Conservation (phyloP, 768 basidiomycete species). For the Artomyces pyxidatus region DNA sequence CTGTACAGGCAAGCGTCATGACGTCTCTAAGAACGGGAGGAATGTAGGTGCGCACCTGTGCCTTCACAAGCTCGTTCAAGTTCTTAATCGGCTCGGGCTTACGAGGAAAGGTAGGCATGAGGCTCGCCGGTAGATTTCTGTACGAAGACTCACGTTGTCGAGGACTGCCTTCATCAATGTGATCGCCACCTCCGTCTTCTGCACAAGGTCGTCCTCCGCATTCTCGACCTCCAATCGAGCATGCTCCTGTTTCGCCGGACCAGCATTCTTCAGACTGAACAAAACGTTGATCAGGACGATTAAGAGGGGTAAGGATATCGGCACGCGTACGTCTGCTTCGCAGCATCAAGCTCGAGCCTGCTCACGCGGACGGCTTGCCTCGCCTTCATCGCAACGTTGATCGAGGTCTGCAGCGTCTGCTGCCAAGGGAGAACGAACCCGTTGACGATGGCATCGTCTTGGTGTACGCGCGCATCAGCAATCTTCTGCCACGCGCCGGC, state of each 20-base stretch:
- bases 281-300: conserved; percentile 1
- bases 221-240: conserved; percentile 89
- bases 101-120: neutral
- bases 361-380: conserved; percentile 73
- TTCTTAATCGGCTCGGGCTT: conserved; percentile 96
- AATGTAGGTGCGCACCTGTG: conserved; percentile 46
- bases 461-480: conserved; percentile 67
- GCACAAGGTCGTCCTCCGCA: conserved; percentile 92
- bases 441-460: conserved; percentile 62
- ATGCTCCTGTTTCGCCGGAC: conserved; percentile 78
- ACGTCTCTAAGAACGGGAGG: neutral
- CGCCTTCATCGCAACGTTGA: conserved; percentile 90
- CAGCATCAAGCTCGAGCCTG: conserved; percentile 83
- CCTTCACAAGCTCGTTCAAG: conserved; percentile 84
- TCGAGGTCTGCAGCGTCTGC: conserved; percentile 72
- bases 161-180: conserved; percentile 97
- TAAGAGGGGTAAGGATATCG: neutral
- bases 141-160: conserved; percentile 67
- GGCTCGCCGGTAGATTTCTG: neutral
- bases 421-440: conserved; percentile 81
- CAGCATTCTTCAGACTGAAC: conserved; percentile 68
- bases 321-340: conserved; percentile 68
- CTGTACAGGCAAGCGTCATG: conserved; percentile 25
- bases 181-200: conserved; percentile 96
- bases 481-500: conserved; percentile 80